Evolutionary conservation across 768 basidiomycete genomes (phyloP), one percentile per base, ranked within the genome.

Genomic region (Phlegmacium glaucopus): DNA sequence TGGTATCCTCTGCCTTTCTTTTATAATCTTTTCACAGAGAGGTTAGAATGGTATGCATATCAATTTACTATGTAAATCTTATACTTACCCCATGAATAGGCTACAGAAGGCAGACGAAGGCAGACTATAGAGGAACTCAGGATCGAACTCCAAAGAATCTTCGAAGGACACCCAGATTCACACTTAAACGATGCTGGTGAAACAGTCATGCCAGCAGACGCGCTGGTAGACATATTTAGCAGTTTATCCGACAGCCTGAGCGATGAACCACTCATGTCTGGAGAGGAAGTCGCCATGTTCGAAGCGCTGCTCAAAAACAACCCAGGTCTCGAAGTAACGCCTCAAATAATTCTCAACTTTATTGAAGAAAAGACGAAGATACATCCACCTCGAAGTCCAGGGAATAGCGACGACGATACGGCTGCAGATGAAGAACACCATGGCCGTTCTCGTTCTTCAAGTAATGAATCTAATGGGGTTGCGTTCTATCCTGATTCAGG

Each of bases 51-150:
- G 64, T 62, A 30, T 50, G 63, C 51, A 38, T 13, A 32, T 32
- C 17, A 7, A 13, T 22, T 34, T 25, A 6, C 13, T 4, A n/a
- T 27, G 28, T 34, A 36, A 25, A 9, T 12, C 11, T 15, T 47
- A 46, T 42, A 22, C 22, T 22, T 52, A 32, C 51, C 10, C 13
- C 26, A n/a, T 26, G 12, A 38, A 39, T 34, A 62, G 57, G 50
- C 60, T 18, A 58, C 58, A 42, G 71, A 74, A 53, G 85, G 83
- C 46, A 75, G 87, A 50, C 79, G 77, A 66, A 76, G 85, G 61
- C 79, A 87, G 61, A 87, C 85, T 35, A 74, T 88, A 38, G 75
- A 72, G 44, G 82, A 84, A 67, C 83, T 90, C 49, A 81, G 89
- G 61, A 73, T 77, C 53, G 78, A 83, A 58, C 79, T 90, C 27